phyloP scores from a whole-genome alignment of 2,329 filamentous ascomycete species.

The Fusarium pseudoanthophilum region DNA sequence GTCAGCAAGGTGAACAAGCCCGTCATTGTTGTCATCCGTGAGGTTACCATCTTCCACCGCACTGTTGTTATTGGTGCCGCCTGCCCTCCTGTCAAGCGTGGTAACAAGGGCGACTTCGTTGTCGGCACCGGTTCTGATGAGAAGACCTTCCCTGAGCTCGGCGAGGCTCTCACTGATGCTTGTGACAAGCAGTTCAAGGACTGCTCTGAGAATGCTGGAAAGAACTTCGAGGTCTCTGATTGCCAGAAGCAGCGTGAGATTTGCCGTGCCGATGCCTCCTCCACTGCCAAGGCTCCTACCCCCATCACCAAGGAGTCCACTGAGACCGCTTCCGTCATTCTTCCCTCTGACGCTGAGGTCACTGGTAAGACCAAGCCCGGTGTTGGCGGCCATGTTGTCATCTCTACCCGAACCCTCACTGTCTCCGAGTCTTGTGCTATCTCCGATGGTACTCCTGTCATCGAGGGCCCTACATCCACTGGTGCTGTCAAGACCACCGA shows the following conservation, averaged over 20 bases:
- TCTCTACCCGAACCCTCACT: constrained; percentile 43
- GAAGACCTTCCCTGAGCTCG: constrained; percentile 35
- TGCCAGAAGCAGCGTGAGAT: constrained; percentile 42
- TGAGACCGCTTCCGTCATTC: constrained; percentile 41
- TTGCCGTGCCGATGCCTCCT: constrained; percentile 40
- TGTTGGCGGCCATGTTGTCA: constrained; percentile 39
- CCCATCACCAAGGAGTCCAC: constrained; percentile 37
- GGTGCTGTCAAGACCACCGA: constrained; percentile 17
- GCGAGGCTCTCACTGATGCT: constrained; percentile 37
- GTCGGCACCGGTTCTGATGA: constrained; percentile 37
- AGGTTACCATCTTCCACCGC: constrained; percentile 40
- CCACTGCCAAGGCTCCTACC: constrained; percentile 34
- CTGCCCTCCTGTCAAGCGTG: constrained; percentile 41
- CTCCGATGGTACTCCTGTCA: constrained; percentile 37
- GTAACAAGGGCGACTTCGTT: constrained; percentile 33
- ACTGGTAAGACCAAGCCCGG: constrained; percentile 27
- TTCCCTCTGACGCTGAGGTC: constrained; percentile 40
- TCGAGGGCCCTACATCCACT: constrained; percentile 35
- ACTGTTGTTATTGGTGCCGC: constrained; percentile 40
- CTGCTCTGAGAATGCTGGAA: constrained; percentile 39
- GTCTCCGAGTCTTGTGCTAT: constrained; percentile 42
- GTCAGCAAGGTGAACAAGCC: constrained; percentile 34
- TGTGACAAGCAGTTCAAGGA: constrained; percentile 43
- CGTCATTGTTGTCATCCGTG: constrained; percentile 36
- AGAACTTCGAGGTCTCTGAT: constrained; percentile 40